Evolutionary conservation across 2,329 filamentous ascomycete genomes (phyloP), one percentile per base, ranked within the genome.

Genomic region (Metarhizium robertsii): DNA sequence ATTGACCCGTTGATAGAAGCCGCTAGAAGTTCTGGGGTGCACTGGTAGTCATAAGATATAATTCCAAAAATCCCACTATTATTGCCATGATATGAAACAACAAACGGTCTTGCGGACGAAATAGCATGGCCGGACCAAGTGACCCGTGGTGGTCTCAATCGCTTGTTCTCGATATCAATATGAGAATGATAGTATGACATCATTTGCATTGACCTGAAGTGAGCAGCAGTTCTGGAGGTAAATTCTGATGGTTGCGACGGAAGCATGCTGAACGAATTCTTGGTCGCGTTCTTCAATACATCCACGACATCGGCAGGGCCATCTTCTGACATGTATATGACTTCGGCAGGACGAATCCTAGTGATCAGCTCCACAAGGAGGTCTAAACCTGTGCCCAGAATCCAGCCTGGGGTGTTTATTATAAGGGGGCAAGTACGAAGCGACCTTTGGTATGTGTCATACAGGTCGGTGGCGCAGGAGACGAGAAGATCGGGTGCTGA

Each of bases 371-470:
- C 75, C 6, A 76, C 71, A 0, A 92, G 70, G 0, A 89, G 72
- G 60, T 85, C 81, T 0, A 90, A 75, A 0, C 87, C 87, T 0
- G 86, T 84, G 0, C 86, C 86, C 57, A 85, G 80, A 29, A 89
- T 79, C 84, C 87, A 90, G 2, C 87, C 86, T 1, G 87, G 83
- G 0, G 85, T 88, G 65, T 92, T 92, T 62, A 92, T 76, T 6
- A 92, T 69, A 0, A 92, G 71, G 0, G 87, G 83, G 13, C 69
- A 73, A 8, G 72, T 69, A 0, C 73, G 66, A 5, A 77, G 62
- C 5, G 64, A 67, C 6, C 73, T 75, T 29, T 71, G 74, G 64
- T 87, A 88, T 43, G 79, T 75, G 0, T 75, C 69, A 55, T 84
- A 77, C 0, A 94, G 75, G 58, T 91, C 83, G 11, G 77, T 66